A percentile compares a stretch with the other conserved stretches of the same genome.
Conservation (phyloP, 179 eudicot genomes). For the Drosera spatulata region DNA sequence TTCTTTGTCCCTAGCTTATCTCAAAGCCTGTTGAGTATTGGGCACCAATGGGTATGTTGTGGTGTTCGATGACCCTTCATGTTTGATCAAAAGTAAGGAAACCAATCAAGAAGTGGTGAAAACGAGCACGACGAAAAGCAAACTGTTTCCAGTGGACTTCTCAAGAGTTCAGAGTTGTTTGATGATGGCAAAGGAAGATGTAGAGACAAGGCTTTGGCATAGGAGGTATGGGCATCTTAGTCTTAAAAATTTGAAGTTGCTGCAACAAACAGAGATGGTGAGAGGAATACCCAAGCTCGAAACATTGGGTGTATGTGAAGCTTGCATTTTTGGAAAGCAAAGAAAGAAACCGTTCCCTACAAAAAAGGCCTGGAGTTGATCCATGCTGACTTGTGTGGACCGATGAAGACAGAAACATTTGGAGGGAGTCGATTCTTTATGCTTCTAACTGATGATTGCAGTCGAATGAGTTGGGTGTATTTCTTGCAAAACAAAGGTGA, state of each 20-base stretch:
- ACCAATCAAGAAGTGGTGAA: background rate
- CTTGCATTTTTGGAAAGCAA: background rate
- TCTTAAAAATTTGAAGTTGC: no score
- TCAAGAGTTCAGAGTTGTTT: background rate
- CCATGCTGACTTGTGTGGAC: background rate
- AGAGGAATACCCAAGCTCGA: background rate
- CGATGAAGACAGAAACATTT: background rate
- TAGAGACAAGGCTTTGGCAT: background rate
- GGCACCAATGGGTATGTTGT: conserved; percentile 7
- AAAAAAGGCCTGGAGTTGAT: background rate
- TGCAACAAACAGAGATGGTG: background rate
- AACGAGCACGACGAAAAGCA: background rate
- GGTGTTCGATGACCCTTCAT: background rate
- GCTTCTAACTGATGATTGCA: background rate
- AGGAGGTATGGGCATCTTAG: no score
- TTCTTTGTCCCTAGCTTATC: conserved; percentile 5
- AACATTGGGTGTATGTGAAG: background rate
- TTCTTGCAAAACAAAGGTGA: background rate
- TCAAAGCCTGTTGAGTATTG: conserved; percentile 12
- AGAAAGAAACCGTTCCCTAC: background rate
- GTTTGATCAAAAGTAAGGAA: background rate
- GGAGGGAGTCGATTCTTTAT: background rate
- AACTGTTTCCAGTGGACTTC: background rate
- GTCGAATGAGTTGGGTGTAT: background rate
- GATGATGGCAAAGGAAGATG: background rate